Base-by-base conservation (phyloP, 441 rosid species). In the Francoa sonchifolia region DNA sequence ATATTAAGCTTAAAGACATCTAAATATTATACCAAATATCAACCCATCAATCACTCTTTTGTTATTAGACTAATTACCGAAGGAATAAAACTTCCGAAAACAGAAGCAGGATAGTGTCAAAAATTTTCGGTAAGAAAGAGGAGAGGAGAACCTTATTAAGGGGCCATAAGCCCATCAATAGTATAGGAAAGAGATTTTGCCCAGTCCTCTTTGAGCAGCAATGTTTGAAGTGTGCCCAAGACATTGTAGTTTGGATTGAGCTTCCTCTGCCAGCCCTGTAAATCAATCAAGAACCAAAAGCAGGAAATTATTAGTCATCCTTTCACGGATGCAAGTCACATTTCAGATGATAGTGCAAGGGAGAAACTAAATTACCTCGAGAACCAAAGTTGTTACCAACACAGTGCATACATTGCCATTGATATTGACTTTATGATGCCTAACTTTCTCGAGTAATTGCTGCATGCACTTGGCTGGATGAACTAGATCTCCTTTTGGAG, bases 381-480 rank as follows among this genome's bases (percentile, higher is more conserved):
- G 99, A 58, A 92, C 97, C 71, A 92, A 67, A 44, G 93, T 87
- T 55, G 99, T 87, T 29, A 92, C 99, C 89, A 92, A 63, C 56
- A 82, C 97, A 7, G 94, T 87, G 75, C 94, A 84, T 22, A 84
- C 97, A 52, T 84, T 92, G 57, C 95, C 97, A 38, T 92, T 97
- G 42, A 92, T 19, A 44, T 87, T 92, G 38, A 92, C 99, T 63
- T 48, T 76, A 55, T 92, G 94, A 18, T 71, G 94, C 52, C 97
- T 68, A 61, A 84, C 96, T 74, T 88, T 87, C 72, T 92, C 97
- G 22, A 92, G 97, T 65, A 92, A 59, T 42, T 92, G 77, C 48
- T 87, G 79, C 89, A 92, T 87, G 73, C 97, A 87, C 42, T 92
- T 97, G 30, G 97, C 94, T 25, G 99, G 99, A 71, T 84, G 99